phyloP scores from a whole-genome alignment of 1,284 basidiomycete species.

The Tausonia pullulans region DNA sequence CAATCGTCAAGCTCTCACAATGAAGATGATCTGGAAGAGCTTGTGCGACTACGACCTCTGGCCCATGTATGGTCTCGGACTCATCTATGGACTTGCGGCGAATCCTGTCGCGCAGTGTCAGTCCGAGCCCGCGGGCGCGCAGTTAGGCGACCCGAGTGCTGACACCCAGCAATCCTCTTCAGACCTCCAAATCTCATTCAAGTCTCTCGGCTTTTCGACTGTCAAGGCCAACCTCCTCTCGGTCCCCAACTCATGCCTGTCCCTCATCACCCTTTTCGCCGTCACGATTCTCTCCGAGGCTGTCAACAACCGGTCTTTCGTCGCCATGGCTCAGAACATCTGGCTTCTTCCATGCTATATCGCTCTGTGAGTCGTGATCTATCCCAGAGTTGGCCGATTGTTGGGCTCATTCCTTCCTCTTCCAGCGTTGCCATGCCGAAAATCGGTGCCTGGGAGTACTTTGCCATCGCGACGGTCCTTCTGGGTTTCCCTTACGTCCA shows the following conservation, averaged over 20 bases:
- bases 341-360: slow-evolving; percentile 25
- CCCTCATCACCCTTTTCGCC: slow-evolving; percentile 22
- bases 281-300: slow-evolving; percentile 19
- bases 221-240: slow-evolving; percentile 34
- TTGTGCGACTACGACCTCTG: slow-evolving; percentile 35
- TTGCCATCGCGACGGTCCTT: slow-evolving; percentile 19
- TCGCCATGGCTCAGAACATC: slow-evolving; percentile 17
- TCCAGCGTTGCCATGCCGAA: neutral
- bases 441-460: slow-evolving; percentile 20
- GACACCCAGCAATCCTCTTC: neutral
- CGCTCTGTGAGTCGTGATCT: slow-evolving; percentile 14
- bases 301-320: slow-evolving; percentile 22
- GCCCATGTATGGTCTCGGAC: slow-evolving; percentile 33
- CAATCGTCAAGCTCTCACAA: slow-evolving; percentile 56
- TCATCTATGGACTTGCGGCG: slow-evolving; percentile 10
- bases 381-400: too few relatives aligned
- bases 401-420: too few relatives aligned
- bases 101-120: too few relatives aligned
- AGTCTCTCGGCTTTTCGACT: slow-evolving; percentile 27
- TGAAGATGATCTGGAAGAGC: slow-evolving; percentile 40
- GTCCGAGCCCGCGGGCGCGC: too few relatives aligned
- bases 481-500: slow-evolving; percentile 12
- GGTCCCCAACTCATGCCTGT: slow-evolving; percentile 27
- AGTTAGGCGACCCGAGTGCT: too few relatives aligned
- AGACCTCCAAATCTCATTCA: slow-evolving; percentile 24